Base-by-base conservation (phyloP, 345 rosid species). In the Syzygium aqueum region DNA sequence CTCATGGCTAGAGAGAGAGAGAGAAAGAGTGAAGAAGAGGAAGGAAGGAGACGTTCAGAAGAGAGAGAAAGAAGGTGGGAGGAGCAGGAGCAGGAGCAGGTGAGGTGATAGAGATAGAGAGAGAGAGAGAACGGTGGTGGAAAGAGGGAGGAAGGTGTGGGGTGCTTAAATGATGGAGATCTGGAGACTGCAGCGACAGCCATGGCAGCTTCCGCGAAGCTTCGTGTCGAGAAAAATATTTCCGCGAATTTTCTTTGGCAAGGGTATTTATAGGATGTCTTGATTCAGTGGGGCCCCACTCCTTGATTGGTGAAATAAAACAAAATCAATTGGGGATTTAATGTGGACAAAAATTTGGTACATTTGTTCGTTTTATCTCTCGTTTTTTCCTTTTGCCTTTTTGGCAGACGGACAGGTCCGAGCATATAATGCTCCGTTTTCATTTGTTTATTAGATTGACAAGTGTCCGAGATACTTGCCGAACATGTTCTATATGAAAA, bases 171-270 rank as follows among this genome's bases (percentile, higher is more conserved):
- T 87, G 95, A 73, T 65, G 94, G 88, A 43, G 86, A 3, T 85
- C 30, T 84, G 85, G 40, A 4, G 61, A 57, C 53, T 1, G 5
- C n/a, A 5, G 85, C 4, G 0, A 23, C 1, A 53, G 89, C 93
- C 96, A 93, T 91, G 57, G 97, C 94, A 96, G 88, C 94, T 97
- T 96, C 99, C 92, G 37, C 89, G 99, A 95, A 97, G 90, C 91
- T 97, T 97, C 99, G 50, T 89, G 5, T 2, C 43, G 8, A 5
- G 11, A 12, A 63, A 53, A 10, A 73, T 21, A 37, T 6, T 11
- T 0, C 40, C 7, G 7, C 46, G 6, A 33, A 8, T 5, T 16
- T 67, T 21, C 12, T 8, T 43, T 6, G 46, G 2, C 4, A 0
- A 13, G 19, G 49, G 6, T 73, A 73, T 10, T 73, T 73, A 73